Evolutionary conservation across 2,329 filamentous ascomycete genomes (phyloP), one percentile per base, ranked within the genome.

Genomic region (Cladophialophora carrionii): DNA sequence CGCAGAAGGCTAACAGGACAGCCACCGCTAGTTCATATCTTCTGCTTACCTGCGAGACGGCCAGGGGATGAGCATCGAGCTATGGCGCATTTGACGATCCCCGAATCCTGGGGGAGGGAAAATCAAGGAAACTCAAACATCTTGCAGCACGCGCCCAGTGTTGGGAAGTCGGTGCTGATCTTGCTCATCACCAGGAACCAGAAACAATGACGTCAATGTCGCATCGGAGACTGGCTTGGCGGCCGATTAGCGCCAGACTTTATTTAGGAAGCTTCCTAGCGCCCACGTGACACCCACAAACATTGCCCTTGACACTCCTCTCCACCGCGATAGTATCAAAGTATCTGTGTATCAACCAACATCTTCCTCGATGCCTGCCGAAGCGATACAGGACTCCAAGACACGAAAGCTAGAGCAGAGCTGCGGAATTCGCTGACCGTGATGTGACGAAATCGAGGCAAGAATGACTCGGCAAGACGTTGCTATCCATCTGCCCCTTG

Each of bases 51-150:
- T 12, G 34, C 12, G 4, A 5, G 34, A 5, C 34, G n/a, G 37
- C n/a, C 37, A 5, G 5, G 37, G 26, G 24, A 51, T 2, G 48
- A 20, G 22, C 48, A 54, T 54, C 26, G 24, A 34, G 57, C 29
- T 60, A 8, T 53, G 46, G 22, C 14, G 31, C 9, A 29, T 29
- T 29, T 3, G 6, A 3, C 26, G 26, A 29, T 3, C 26, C 26
- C 26, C 26, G 26, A 6, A 29, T 29, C 26, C 6, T 20, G 6
- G 31, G 56, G 57, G 34, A 24, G 48, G 7, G 3, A 17, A 53
- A 60, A 60, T 53, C 57, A 60, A 29, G 57, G 57, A 60, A 60
- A 8, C 9, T 24, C 2, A 14, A n/a, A 26, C 14, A 51, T 4
- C n/a, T 5, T 51, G 48, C 41, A 14, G 41, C 10, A n/a, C 41